Evolutionary conservation across 148 eudicot species (phyloP).

Genomic region (Dysphania ambrosioides): DNA sequence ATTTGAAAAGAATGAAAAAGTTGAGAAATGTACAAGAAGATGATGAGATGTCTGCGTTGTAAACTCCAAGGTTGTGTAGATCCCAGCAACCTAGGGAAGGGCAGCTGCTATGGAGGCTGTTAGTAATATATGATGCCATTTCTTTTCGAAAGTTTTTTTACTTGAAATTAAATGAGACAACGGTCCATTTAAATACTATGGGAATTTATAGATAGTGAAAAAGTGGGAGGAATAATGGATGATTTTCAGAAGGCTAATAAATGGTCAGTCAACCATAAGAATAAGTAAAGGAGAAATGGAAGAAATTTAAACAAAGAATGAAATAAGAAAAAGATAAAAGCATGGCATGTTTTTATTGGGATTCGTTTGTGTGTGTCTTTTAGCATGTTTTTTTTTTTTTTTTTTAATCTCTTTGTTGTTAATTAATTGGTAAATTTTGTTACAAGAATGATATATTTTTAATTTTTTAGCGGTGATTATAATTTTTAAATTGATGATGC

Average conservation of each 20-base stretch:
- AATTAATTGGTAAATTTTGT: constrained; percentile 23
- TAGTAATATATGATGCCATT: constrained; percentile 18
- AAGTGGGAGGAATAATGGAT: constrained; percentile 11
- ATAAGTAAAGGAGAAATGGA: constrained; percentile 1
- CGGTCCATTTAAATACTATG: background rate
- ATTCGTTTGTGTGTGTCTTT: constrained; percentile 31
- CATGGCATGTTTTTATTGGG: constrained; percentile 30
- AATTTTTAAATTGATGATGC: no score
- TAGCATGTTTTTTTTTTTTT: background rate
- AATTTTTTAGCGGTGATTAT: no score
- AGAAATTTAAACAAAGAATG: no score
- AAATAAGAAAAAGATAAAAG: constrained; percentile 2
- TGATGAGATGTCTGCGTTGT: constrained; percentile 30
- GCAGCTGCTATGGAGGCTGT: constrained; percentile 23
- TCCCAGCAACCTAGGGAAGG: constrained; percentile 36
- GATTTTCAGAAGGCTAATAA: constrained; percentile 17
- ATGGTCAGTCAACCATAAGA: constrained; percentile 29
- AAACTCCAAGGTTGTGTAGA: constrained; percentile 33
- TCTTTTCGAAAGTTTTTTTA: no score
- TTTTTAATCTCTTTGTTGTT: background rate
- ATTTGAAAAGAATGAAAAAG: background rate
- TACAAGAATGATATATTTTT: background rate
- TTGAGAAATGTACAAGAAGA: constrained; percentile 7
- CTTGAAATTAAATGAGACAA: background rate
- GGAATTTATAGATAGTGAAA: background rate